A percentile compares a stretch with the other conserved stretches of the same genome.
Conservation (phyloP, 108 stramenopile species). For the Skeletonema costatum region DNA sequence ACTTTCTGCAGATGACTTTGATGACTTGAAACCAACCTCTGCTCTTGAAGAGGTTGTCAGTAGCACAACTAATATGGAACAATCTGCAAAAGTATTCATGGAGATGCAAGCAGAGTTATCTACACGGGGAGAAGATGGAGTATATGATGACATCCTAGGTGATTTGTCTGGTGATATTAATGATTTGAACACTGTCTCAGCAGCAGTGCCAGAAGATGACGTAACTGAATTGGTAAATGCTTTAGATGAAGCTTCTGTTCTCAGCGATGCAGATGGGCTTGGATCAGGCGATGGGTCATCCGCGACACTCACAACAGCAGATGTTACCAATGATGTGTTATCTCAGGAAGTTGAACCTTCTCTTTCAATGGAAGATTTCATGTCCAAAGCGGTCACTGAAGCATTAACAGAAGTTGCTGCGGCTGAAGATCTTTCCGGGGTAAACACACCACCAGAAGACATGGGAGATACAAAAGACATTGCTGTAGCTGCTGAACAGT, state of each 20-base stretch:
- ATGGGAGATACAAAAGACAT: constrained; percentile 9
- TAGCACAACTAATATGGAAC: constrained; percentile 1
- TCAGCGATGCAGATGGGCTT: constrained; percentile 42
- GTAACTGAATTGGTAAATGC: constrained; percentile 23
- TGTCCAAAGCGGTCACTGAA: constrained; percentile 26
- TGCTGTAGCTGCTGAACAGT: constrained; percentile 11
- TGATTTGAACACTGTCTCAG: neutral
- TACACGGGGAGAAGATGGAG: constrained; percentile 14
- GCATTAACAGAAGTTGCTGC: constrained; percentile 30
- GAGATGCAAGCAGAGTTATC: constrained; percentile 36
- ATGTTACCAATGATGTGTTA: constrained; percentile 38
- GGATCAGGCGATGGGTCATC: constrained; percentile 1
- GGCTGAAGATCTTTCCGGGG: constrained; percentile 9
- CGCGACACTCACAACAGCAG: constrained; percentile 26
- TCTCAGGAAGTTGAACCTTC: constrained; percentile 36
- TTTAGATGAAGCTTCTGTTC: constrained; percentile 16
- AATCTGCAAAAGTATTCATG: constrained; percentile 22
- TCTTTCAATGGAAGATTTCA: constrained; percentile 39
- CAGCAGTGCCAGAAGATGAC: constrained; percentile 3
- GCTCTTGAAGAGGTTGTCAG: neutral
- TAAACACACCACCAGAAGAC: neutral
- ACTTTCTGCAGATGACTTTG: constrained; percentile 31
- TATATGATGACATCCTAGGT: constrained; percentile 31
- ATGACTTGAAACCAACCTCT: constrained; percentile 25
- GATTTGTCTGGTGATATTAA: constrained; percentile 18